Conservation (phyloP, 441 rosid species). For the Populus hybrid region DNA sequence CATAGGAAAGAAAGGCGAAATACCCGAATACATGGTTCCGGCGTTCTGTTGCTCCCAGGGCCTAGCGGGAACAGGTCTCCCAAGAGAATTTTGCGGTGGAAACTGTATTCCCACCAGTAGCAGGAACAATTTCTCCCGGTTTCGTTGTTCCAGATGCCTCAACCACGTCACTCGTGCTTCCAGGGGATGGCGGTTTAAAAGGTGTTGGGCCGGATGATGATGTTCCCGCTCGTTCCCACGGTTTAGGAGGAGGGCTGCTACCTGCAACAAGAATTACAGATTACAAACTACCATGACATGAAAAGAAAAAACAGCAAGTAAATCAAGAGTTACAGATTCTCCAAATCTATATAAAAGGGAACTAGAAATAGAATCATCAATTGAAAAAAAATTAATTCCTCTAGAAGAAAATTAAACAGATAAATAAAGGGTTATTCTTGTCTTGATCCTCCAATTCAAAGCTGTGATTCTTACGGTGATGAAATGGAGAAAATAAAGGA, state of each 20-base stretch:
- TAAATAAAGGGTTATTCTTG: not conserved
- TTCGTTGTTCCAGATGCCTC: constrained; percentile 94
- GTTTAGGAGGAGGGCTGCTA: constrained; percentile 72
- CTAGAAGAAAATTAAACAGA: too few relatives aligned
- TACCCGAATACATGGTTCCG: not conserved
- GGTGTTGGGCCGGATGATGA: constrained; percentile 72
- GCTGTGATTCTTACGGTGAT: not conserved
- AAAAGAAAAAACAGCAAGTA: not conserved
- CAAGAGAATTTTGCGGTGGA: constrained; percentile 43
- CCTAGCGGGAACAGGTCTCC: constrained; percentile 76
- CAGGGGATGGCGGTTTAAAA: constrained; percentile 83
- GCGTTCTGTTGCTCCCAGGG: constrained; percentile 77
- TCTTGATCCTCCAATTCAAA: not conserved
- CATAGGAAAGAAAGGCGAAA: not conserved
- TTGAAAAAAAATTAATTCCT: too few relatives aligned
- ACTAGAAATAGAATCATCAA: too few relatives aligned
- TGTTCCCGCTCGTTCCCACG: constrained; percentile 83
- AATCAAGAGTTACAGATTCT: not conserved
- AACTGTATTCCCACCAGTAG: constrained; percentile 41
- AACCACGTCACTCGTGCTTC: constrained; percentile 86
- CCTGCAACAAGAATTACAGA: constrained; percentile 28
- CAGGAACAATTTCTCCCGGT: constrained; percentile 74
- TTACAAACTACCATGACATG: not conserved
- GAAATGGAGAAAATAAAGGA: not conserved
- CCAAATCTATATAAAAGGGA: not conserved